These are phyloP conservation scores for Yamadazyma olivae DNA, from an alignment of 805 yeast genomes.

Conservation along the genomic window DNA sequence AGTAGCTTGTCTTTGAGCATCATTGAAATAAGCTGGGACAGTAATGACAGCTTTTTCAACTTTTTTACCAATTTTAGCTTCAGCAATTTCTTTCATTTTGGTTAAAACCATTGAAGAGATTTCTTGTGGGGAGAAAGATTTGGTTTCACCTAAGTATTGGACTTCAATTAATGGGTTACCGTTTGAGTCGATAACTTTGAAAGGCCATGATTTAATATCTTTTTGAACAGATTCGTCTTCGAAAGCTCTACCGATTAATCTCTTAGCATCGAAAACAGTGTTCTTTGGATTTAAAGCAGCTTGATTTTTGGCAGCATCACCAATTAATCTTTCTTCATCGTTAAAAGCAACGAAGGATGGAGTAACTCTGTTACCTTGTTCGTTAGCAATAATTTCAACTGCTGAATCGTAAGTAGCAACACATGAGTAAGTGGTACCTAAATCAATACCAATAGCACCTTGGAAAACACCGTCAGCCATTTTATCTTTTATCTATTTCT, in stretches of 20 bases:
- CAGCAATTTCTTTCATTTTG: conserved; percentile 71
- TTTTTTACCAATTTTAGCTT: conserved; percentile 77
- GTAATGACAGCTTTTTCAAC: conserved; percentile 56
- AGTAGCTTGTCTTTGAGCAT: conserved; percentile 51
- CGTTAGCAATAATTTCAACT: conserved; percentile 50
- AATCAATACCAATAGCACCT: conserved; percentile 68
- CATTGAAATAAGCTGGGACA: conserved; percentile 50
- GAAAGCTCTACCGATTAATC: conserved; percentile 61
- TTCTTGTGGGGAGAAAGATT: conserved; percentile 48
- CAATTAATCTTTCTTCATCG: conserved; percentile 48
- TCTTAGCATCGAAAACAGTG: conserved; percentile 50
- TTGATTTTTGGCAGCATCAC: conserved; percentile 51
- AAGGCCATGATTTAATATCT: conserved; percentile 49
- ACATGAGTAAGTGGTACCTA: conserved; percentile 52
- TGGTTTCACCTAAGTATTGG: conserved; percentile 45
- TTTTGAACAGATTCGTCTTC: conserved; percentile 59
- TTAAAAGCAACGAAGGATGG: conserved; percentile 50
- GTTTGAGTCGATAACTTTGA: conserved; percentile 41
- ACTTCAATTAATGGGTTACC: conserved; percentile 49
- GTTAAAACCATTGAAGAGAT: conserved; percentile 48
- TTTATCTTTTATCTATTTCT: conserved; percentile 22
- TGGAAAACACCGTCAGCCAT: conserved; percentile 99
- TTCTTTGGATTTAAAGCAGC: conserved; percentile 50
- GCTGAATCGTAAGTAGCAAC: conserved; percentile 50
- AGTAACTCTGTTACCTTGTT: conserved; percentile 51